Base-by-base conservation (phyloP, 495 filamentous ascomycete species). In the Oidiodendron maius region DNA sequence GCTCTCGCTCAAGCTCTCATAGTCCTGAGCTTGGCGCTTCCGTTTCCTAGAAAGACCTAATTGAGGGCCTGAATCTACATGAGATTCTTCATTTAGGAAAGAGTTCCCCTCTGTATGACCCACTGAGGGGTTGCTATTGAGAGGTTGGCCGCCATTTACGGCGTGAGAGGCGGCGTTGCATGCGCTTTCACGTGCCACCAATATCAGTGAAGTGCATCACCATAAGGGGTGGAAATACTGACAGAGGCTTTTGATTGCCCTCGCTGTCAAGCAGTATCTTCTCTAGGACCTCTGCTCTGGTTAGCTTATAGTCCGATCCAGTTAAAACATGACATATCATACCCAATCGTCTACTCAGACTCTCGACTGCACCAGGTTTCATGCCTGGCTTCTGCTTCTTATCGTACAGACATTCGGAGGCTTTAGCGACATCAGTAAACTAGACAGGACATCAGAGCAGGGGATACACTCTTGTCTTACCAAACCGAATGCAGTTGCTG, bases 231-330 rank as follows among this genome's bases (percentile, higher is more conserved):
- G n/a, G n/a, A n/a, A n/a, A n/a, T n/a, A 40, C 20, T 46, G 0
- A 28, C 26, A 26, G 30, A 23, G 3, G 3, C 44, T 44, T 49
- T 13, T 38, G 46, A 23, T 43, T 44, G 36, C 46, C 55, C 17
- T 50, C 16, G 38, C 26, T 41, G 36, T 55, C 38, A 34, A 55
- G 52, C 4, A 59, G 22, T 12, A 53, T 40, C 15, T 44, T 45
- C 20, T 56, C 49, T 6, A 53, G 35, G 16, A 49, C 21, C 23
- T 56, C 53, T 56, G 17, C n/a, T 5, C 35, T 15, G n/a, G 18
- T 37, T 17, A 37, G 35, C 28, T 8, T 34, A 9, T 34, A 23
- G 12, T 2, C 10, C 16, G 38, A 17, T 26, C 13, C 30, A 44
- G 35, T 28, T 15, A 28, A 18, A 48, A 3, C 16, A n/a, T 36